Percentiles rank a stretch among this genome's conserved stretches.
Conservation (phyloP, 2,329 filamentous ascomycete species). For the Ophiostoma sp. region DNA sequence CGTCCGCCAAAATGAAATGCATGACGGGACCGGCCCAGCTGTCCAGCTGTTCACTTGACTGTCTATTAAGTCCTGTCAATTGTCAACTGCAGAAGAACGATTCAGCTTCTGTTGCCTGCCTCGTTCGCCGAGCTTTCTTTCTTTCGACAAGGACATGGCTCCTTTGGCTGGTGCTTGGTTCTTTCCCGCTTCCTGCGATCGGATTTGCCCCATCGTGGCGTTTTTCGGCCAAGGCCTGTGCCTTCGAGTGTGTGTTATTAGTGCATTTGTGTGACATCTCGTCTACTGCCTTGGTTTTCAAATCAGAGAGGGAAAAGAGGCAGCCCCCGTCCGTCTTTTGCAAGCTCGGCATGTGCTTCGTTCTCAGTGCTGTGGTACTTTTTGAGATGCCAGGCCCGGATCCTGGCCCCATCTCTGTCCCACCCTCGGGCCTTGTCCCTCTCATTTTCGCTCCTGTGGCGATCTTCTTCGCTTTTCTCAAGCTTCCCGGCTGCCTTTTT, state of each 20-base stretch:
- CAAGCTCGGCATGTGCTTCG: conserved; percentile 16
- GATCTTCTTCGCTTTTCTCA: not conserved
- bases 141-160: conserved; percentile 3
- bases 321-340: not conserved
- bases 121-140: not conserved
- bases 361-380: not conserved
- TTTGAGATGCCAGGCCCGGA: not conserved
- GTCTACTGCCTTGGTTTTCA: not conserved
- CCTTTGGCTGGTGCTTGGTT: not conserved
- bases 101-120: not conserved
- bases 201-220: conserved; percentile 17
- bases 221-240: conserved; percentile 8
- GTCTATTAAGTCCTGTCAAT: not conserved
- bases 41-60: not conserved
- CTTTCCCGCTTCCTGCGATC: conserved; percentile 8
- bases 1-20: not conserved
- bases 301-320: not conserved
- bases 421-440: not conserved
- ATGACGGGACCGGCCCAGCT: not conserved
- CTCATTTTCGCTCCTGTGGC: conserved; percentile 17
- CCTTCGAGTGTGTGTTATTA: not conserved
- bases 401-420: not conserved
- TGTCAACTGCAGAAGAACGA: not conserved
- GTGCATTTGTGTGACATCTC: not conserved
- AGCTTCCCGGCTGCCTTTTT: not conserved